A percentile compares a stretch with the other conserved stretches of the same genome.
Conservation (phyloP, 352 stramenopile genomes). For the Pythium phragmitis region DNA sequence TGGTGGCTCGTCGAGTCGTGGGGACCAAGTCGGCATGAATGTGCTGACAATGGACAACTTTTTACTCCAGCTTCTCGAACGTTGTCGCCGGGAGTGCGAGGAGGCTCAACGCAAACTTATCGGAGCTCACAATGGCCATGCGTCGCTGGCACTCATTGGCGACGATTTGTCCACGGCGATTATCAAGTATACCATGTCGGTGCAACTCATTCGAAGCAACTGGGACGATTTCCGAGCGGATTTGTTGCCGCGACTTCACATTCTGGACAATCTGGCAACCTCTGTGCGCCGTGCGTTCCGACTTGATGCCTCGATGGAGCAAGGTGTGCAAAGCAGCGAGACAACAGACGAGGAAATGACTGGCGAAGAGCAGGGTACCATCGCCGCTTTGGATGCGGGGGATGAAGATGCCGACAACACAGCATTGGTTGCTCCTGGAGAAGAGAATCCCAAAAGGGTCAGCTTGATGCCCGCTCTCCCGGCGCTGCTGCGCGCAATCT, state of each 20-base stretch:
- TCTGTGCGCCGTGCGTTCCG: conserved; percentile 31
- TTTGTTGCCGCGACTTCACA: conserved; percentile 64
- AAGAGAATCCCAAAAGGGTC: conserved; percentile 38
- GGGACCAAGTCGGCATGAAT: conserved; percentile 1
- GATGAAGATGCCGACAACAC: neutral
- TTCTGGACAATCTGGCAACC: conserved; percentile 59
- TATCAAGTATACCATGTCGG: conserved; percentile 51
- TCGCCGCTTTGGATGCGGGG: neutral
- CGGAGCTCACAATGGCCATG: conserved; percentile 73
- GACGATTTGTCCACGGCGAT: conserved; percentile 37
- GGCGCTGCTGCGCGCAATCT: conserved; percentile 33
- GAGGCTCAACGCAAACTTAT: conserved; percentile 79
- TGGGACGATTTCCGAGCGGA: conserved; percentile 67
- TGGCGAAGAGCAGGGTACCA: neutral
- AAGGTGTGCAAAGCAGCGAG: conserved; percentile 1
- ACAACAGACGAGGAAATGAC: neutral
- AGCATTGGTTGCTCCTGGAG: neutral
- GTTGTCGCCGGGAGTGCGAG: conserved; percentile 75
- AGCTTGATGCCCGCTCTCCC: conserved; percentile 45
- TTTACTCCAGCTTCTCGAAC: conserved; percentile 61
- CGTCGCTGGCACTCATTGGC: conserved; percentile 39
- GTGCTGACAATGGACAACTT: conserved; percentile 85
- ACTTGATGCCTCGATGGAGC: neutral
- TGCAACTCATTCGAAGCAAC: conserved; percentile 48
- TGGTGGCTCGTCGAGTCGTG: neutral